Percentiles rank a stretch among this genome's conserved stretches.
Evolutionary conservation across 805 yeast genomes (phyloP).

Genomic region (Candida bentonensis): DNA sequence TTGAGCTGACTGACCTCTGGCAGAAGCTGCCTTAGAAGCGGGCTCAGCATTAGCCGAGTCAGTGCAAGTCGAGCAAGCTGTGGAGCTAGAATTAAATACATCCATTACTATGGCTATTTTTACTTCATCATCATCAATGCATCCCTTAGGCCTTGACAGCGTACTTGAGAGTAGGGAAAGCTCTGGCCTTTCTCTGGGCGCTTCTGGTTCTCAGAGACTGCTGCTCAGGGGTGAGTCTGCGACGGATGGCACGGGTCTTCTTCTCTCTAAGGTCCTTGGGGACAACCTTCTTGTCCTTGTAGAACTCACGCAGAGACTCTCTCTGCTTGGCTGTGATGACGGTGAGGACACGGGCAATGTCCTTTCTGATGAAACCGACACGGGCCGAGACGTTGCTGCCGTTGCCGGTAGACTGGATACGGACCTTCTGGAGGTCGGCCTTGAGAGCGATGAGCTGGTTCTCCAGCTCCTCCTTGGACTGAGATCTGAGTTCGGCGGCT

Average conservation of each 20-base stretch:
- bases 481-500: constrained; percentile 52
- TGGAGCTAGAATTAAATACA: not conserved
- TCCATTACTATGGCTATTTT: constrained; percentile 1
- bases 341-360: constrained; percentile 96
- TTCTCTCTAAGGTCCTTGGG: constrained; percentile 99
- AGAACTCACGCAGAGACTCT: constrained; percentile 85
- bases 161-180: constrained; percentile 97
- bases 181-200: constrained; percentile 82
- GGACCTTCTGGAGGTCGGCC: constrained; percentile 90
- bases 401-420: constrained; percentile 79
- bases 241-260: constrained; percentile 99
- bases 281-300: constrained; percentile 71
- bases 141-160: constrained; percentile 84
- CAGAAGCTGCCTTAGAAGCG: too few relatives aligned
- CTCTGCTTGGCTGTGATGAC: constrained; percentile 95
- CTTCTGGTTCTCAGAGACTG: constrained; percentile 68
- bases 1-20: too few relatives aligned
- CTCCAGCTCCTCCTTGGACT: constrained; percentile 94
- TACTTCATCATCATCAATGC: not conserved
- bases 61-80: too few relatives aligned
- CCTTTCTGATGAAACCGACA: constrained; percentile 94
- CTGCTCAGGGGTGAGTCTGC: constrained; percentile 84
- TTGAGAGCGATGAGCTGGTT: constrained; percentile 87
- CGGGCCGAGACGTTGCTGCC: constrained; percentile 48
- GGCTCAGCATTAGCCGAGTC: too few relatives aligned